phyloP scores from a whole-genome alignment of 1,139 yeast species.

The Sugiyamaella pinicola region DNA sequence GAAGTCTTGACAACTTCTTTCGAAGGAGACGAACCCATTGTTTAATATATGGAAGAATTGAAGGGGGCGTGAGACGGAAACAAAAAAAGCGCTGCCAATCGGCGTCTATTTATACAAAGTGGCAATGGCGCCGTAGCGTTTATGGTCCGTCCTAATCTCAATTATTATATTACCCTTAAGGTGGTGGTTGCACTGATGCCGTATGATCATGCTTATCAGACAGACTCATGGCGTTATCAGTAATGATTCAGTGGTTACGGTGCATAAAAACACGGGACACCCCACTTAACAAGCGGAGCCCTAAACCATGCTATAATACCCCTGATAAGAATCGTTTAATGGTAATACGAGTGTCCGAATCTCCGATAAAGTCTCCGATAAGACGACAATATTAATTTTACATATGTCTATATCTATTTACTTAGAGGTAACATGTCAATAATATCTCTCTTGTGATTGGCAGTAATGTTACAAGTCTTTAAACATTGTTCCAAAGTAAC shows the following conservation, averaged over 20 bases:
- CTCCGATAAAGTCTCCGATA: not conserved
- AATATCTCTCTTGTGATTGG: conserved; percentile 19
- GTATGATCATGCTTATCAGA: conserved; percentile 11
- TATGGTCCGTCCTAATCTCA: conserved; percentile 4
- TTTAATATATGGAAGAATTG: not conserved
- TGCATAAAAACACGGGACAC: not conserved
- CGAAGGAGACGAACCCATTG: conserved; percentile 25
- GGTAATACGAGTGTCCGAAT: not conserved
- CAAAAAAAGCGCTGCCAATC: not conserved
- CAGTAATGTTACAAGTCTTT: conserved; percentile 21
- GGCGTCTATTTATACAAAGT: conserved; percentile 5
- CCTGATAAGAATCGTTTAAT: not conserved
- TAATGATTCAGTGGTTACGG: not conserved
- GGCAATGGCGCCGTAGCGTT: conserved; percentile 4
- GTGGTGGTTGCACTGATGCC: conserved; percentile 8
- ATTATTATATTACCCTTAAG: conserved; percentile 1
- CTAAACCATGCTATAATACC: not conserved
- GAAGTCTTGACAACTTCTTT: conserved; percentile 18
- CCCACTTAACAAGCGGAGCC: conserved; percentile 1
- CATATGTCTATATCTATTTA: not conserved
- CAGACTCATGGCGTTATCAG: conserved; percentile 15
- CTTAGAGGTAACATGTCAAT: conserved; percentile 8
- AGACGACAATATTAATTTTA: not conserved
- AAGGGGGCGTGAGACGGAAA: too few relatives aligned
- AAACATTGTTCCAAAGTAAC: conserved; percentile 25